A percentile compares a stretch with the other conserved stretches of the same genome.
Evolutionary conservation across 1,284 basidiomycete genomes (phyloP).

Genomic region (Naganishia sp.): DNA sequence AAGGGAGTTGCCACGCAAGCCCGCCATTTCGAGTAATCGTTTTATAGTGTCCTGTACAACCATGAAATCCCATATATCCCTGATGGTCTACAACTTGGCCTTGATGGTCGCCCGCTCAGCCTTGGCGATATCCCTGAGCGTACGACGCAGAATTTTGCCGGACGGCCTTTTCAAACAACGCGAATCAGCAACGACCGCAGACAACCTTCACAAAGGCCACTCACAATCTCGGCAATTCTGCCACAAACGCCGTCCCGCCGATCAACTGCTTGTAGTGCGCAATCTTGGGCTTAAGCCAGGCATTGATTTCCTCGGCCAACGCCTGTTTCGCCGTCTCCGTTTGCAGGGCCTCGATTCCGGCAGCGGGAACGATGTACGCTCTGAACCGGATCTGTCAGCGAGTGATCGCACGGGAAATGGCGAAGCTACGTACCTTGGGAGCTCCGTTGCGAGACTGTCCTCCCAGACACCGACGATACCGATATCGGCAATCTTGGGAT

Average conservation of each 20-base stretch:
- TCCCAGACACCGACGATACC: conserved; percentile 72
- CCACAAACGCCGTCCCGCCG: conserved; percentile 43
- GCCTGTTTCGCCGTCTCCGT: conserved; percentile 51
- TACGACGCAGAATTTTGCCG: conserved; percentile 52
- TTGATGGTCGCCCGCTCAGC: conserved; percentile 22
- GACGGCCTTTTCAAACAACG: conserved; percentile 39
- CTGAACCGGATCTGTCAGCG: conserved; percentile 39
- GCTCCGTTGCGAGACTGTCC: conserved; percentile 67
- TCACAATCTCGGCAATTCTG: conserved; percentile 29
- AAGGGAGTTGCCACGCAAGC: not conserved
- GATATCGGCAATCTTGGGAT: conserved; percentile 69
- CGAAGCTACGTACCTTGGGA: conserved; percentile 57
- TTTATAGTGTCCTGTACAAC: conserved; percentile 5
- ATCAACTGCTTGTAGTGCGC: conserved; percentile 56
- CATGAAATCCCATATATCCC: not conserved
- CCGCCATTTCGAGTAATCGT: not conserved
- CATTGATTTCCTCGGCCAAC: conserved; percentile 59
- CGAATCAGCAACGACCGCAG: not conserved
- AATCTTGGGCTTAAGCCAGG: conserved; percentile 65
- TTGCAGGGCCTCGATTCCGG: conserved; percentile 45
- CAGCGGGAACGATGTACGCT: conserved; percentile 66
- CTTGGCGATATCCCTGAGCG: conserved; percentile 39
- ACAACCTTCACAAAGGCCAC: not conserved
- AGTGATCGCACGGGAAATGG: not conserved
- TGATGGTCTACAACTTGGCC: conserved; percentile 9